Conservation (phyloP, 2,329 filamentous ascomycete species). For the Colletotrichum liriopes region DNA sequence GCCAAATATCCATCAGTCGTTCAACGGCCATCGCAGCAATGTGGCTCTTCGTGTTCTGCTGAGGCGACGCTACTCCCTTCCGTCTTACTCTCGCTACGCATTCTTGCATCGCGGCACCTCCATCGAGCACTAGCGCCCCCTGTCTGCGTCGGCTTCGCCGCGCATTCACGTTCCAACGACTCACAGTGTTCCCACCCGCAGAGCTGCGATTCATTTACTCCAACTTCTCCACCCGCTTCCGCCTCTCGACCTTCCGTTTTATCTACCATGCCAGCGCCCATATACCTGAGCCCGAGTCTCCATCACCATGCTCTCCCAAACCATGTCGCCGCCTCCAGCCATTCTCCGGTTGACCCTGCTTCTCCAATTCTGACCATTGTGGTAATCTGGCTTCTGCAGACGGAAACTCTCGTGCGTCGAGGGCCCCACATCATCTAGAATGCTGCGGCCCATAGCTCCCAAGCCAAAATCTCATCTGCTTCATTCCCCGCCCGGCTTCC, state of each 20-base stretch:
- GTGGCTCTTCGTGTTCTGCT: neutral
- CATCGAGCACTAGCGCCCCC: slow-evolving; percentile 28
- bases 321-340: slow-evolving; percentile 16
- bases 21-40: slow-evolving; percentile 2
- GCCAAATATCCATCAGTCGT: neutral
- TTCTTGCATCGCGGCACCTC: slow-evolving; percentile 16
- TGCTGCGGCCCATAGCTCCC: slow-evolving; percentile 16
- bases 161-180: slow-evolving; percentile 10
- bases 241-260: neutral
- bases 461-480: slow-evolving; percentile 17
- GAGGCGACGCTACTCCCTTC: slow-evolving; percentile 1
- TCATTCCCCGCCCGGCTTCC: neutral
- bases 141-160: slow-evolving; percentile 35
- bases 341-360: neutral
- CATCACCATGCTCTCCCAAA: slow-evolving; percentile 1
- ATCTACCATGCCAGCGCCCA: neutral
- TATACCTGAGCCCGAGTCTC: neutral
- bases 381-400: slow-evolving; percentile 7
- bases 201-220: slow-evolving; percentile 22
- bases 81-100: slow-evolving; percentile 6
- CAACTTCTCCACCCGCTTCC: slow-evolving; percentile 14
- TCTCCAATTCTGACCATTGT: neutral
- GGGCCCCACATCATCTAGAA: slow-evolving; percentile 5
- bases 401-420: slow-evolving; percentile 15
- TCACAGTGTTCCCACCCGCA: slow-evolving; percentile 10